phyloP scores from a whole-genome alignment of 2,329 filamentous ascomycete species.

The Akanthomyces dipterigenus region DNA sequence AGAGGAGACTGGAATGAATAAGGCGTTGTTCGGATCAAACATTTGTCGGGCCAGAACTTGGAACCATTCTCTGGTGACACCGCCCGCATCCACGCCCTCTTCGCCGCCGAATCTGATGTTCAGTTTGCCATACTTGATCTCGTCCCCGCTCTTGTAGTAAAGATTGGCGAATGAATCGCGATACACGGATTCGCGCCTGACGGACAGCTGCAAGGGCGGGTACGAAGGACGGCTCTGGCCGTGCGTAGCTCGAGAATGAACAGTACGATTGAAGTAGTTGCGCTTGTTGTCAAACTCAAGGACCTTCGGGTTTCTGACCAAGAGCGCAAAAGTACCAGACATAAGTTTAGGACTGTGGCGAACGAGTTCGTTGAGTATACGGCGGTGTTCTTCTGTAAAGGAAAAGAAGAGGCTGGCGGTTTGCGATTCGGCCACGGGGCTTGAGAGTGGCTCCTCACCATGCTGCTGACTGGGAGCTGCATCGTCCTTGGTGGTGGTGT shows the following conservation, averaged over 20 bases:
- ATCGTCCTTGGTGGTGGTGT: constrained; percentile 73
- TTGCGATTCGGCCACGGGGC: constrained; percentile 66
- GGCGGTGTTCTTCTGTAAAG: constrained; percentile 95
- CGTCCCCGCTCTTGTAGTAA: constrained; percentile 92
- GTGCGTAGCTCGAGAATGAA: constrained; percentile 64
- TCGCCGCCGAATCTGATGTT: constrained; percentile 97
- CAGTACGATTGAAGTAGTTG: constrained; percentile 93
- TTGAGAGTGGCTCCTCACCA: constrained; percentile 68
- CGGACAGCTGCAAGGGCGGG: constrained; percentile 73
- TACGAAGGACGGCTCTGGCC: constrained; percentile 63
- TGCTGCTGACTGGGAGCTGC: constrained; percentile 40
- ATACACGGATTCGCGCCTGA: constrained; percentile 94
- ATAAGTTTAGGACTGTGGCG: constrained; percentile 96
- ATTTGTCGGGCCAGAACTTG: constrained; percentile 94
- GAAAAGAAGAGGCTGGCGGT: constrained; percentile 93
- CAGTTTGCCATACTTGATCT: constrained; percentile 98
- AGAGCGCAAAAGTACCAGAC: constrained; percentile 92
- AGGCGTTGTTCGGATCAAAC: constrained; percentile 96
- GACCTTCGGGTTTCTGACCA: constrained; percentile 98
- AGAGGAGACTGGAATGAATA: constrained; percentile 94
- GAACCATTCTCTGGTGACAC: constrained; percentile 98
- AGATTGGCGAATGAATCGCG: constrained; percentile 97
- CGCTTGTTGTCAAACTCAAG: constrained; percentile 99
- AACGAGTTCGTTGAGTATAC: constrained; percentile 95
- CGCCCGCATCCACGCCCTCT: constrained; percentile 95